Conservation (phyloP, 441 rosid genomes). For the Arabidopsis lyrata region DNA sequence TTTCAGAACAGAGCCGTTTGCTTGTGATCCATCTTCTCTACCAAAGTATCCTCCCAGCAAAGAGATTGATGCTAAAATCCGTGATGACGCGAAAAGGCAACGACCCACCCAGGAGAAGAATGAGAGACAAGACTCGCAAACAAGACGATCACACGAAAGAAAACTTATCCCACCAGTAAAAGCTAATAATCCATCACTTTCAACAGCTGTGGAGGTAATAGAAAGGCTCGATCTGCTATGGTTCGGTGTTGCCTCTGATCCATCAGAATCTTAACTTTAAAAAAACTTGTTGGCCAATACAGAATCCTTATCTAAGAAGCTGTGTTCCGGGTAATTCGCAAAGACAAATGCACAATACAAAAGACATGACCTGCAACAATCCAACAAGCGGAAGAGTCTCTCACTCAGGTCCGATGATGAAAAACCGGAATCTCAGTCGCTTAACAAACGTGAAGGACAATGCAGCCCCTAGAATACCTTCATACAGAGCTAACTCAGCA, state of each 20-base stretch:
- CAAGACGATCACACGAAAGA: constrained; percentile 54
- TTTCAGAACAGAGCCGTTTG: constrained; percentile 68
- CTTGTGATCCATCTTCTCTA: constrained; percentile 82
- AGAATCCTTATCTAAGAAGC: constrained; percentile 67
- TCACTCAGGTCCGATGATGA: constrained; percentile 82
- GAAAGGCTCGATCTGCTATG: constrained; percentile 37
- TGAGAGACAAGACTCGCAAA: constrained; percentile 49
- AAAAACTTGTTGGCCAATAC: constrained; percentile 45
- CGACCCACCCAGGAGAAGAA: constrained; percentile 45
- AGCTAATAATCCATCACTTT: constrained; percentile 44
- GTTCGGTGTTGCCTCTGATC: constrained; percentile 40
- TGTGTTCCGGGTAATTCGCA: constrained; percentile 59
- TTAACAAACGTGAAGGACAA: constrained; percentile 47
- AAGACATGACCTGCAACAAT: constrained; percentile 51
- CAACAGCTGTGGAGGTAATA: constrained; percentile 58
- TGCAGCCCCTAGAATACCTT: constrained; percentile 41
- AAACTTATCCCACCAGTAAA: constrained; percentile 40
- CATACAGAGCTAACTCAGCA: constrained; percentile 25
- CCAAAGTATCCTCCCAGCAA: constrained; percentile 94
- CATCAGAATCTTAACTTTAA: constrained; percentile 28
- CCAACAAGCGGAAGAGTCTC: constrained; percentile 60
- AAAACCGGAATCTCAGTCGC: constrained; percentile 32
- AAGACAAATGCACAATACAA: constrained; percentile 63
- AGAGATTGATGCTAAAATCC: constrained; percentile 81
- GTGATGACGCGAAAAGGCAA: constrained; percentile 67